phyloP scores from a whole-genome alignment of 345 rosid species.

The Salix brachista region DNA sequence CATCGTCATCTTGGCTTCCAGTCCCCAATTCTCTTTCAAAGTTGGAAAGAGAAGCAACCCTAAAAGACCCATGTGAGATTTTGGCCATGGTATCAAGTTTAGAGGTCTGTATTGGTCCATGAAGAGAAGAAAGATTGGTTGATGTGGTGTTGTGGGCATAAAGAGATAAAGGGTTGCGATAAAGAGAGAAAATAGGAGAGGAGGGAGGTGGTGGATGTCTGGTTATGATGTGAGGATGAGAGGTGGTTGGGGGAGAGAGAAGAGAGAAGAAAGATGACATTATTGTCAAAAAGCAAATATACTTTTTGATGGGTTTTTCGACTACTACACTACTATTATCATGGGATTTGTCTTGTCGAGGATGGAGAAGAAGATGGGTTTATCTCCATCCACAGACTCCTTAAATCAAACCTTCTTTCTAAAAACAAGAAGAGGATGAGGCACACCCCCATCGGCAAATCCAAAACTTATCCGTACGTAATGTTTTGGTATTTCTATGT shows the following conservation, averaged over 20 bases:
- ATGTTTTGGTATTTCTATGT: no score
- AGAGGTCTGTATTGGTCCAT: slow-evolving; percentile 13
- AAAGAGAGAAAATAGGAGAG: slow-evolving; percentile 43
- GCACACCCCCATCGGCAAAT: no score
- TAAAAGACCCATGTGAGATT: slow-evolving; percentile 19
- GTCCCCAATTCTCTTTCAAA: slow-evolving; percentile 33
- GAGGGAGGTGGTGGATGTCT: slow-evolving; percentile 11
- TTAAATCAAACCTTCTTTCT: neutral
- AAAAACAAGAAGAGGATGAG: no score
- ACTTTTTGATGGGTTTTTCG: neutral
- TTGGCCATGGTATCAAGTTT: slow-evolving; percentile 36
- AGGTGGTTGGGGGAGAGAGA: slow-evolving; percentile 32
- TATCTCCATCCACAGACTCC: slow-evolving; percentile 13
- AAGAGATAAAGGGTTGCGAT: slow-evolving; percentile 27
- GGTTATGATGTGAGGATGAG: slow-evolving; percentile 15
- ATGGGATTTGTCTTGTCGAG: slow-evolving; percentile 8
- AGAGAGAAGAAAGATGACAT: neutral
- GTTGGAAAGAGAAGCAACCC: slow-evolving; percentile 27
- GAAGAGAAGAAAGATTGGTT: slow-evolving; percentile 18
- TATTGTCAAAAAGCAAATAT: neutral
- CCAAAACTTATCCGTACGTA: no score
- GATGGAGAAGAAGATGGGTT: slow-evolving; percentile 13
- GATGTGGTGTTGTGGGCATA: slow-evolving; percentile 10
- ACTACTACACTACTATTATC: no score
- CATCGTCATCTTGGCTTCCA: slow-evolving; percentile 26